phyloP scores from a whole-genome alignment of 768 basidiomycete species.

The Suillus placidus region DNA sequence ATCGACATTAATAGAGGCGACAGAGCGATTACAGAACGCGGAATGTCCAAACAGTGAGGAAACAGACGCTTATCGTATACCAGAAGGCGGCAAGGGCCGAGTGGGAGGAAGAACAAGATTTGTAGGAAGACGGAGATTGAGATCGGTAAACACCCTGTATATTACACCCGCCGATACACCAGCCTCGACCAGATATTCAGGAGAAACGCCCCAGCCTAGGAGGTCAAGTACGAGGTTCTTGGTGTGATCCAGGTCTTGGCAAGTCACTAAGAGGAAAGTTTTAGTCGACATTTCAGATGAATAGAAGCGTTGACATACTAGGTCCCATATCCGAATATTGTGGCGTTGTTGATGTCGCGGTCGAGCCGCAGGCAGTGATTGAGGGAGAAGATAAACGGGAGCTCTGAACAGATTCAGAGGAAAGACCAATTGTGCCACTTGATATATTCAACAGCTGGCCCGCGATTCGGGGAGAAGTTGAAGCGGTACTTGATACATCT shows the following conservation, averaged over 20 bases:
- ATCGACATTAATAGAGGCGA: neutral
- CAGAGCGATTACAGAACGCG: neutral
- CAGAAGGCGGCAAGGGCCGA: neutral
- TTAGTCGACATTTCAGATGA: constrained; percentile 1
- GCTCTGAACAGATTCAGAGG: neutral
- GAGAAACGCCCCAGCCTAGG: constrained; percentile 55
- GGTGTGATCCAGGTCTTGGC: constrained; percentile 44
- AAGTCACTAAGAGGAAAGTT: constrained; percentile 37
- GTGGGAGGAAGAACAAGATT: constrained; percentile 16
- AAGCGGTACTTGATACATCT: constrained; percentile 2
- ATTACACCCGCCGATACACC: constrained; percentile 45
- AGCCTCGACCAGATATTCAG: constrained; percentile 49
- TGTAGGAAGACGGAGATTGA: constrained; percentile 41
- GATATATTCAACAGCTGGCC: neutral
- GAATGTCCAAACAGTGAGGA: constrained; percentile 1
- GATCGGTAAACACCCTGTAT: constrained; percentile 45
- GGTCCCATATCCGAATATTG: neutral
- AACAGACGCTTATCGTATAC: constrained; percentile 7
- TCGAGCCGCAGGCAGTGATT: neutral
- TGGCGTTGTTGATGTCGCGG: neutral
- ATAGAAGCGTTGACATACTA: constrained; percentile 12
- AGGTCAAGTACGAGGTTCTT: constrained; percentile 55
- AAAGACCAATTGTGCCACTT: neutral
- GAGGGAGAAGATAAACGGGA: neutral
- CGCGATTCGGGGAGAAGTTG: neutral